Evolutionary conservation across 305 asterid genomes (phyloP).

Genomic region (Solanum aculeatissimum): DNA sequence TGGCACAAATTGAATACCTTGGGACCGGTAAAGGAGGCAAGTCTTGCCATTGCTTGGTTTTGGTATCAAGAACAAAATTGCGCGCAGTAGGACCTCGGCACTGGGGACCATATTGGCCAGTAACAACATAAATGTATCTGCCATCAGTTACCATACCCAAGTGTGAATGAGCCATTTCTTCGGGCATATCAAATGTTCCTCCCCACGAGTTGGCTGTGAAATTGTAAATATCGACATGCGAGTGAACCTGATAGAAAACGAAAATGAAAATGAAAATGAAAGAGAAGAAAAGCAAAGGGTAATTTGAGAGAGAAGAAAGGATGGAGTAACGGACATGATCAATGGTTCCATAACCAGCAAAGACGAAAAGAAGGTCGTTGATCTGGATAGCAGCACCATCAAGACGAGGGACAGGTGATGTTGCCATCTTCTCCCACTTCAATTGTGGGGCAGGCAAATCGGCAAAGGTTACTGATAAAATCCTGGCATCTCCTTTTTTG

Average conservation of each 20-base stretch:
- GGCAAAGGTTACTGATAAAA: constrained; percentile 79
- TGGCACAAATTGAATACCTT: constrained; percentile 26
- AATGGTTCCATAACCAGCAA: constrained; percentile 96
- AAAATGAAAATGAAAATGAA: not conserved
- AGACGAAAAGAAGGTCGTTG: constrained; percentile 70
- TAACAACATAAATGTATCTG: constrained; percentile 75
- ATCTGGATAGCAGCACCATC: constrained; percentile 92
- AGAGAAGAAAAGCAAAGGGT: not conserved
- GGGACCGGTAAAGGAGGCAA: constrained; percentile 84
- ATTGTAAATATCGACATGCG: constrained; percentile 88
- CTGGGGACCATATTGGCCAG: constrained; percentile 93
- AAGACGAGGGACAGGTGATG: constrained; percentile 92
- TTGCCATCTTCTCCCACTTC: constrained; percentile 82
- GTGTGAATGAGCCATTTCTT: constrained; percentile 97
- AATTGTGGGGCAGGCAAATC: constrained; percentile 80
- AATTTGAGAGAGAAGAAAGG: not conserved
- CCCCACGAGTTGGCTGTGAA: constrained; percentile 89
- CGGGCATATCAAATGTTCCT: constrained; percentile 91
- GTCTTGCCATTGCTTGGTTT: constrained; percentile 58
- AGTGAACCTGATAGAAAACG: constrained; percentile 54
- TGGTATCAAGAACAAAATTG: constrained; percentile 73
- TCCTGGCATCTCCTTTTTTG: constrained; percentile 12
- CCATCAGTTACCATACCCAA: constrained; percentile 97
- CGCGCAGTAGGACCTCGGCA: constrained; percentile 89
- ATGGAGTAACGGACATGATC: constrained; percentile 41